Base-by-base conservation (phyloP, 2,329 filamentous ascomycete species). In the Thielaviopsis cerberus region DNA sequence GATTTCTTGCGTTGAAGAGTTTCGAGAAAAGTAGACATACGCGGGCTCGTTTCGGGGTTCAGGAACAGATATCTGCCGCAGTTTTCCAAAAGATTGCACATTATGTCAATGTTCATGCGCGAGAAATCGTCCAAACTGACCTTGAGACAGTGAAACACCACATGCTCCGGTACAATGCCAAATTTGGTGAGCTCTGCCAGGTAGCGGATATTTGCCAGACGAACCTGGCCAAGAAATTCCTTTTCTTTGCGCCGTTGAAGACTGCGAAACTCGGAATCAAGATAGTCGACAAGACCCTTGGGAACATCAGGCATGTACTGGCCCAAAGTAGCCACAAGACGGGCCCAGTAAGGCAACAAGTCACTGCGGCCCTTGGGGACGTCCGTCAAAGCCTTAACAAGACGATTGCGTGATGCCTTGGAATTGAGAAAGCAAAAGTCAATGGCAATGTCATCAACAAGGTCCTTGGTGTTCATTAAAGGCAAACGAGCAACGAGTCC, bases 341-440 rank as follows among this genome's bases (percentile, higher is more conserved):
- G 84, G n/a, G 89, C 85, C 76, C 95, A 98, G 22, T 86, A 81
- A 0, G 92, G 90, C 17, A 98, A 76, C 17, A 98, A 76, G 69
- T 98, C 92, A 57, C 87, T 86, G 41, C 92, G 85, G 22, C 91
- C 91, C 69, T 95, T 97, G 3, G 92, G 92, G 15, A 97, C 85
- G 63, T 98, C 92, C 53, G 94, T 91, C 52, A 98, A 74, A 27
- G 89, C 87, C 70, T 96, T 97, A 67, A 97, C 78, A 1, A 98
- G 78, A 54, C 92, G 81, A 68, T 98, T 98, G 30, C 94, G 83
- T 0, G 94, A 98, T 10, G 92, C 92, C 67, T 98, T 98, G 0
- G 92, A 98, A 69, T 98, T 98, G 61, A 98, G 76, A 66, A 96
- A 98, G 71, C 92, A 97, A 67, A 98, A 98, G 66, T 97, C 91